Evolutionary conservation across 2,329 filamentous ascomycete species (phyloP).

Genomic region (Phyllosticta capitalensis): DNA sequence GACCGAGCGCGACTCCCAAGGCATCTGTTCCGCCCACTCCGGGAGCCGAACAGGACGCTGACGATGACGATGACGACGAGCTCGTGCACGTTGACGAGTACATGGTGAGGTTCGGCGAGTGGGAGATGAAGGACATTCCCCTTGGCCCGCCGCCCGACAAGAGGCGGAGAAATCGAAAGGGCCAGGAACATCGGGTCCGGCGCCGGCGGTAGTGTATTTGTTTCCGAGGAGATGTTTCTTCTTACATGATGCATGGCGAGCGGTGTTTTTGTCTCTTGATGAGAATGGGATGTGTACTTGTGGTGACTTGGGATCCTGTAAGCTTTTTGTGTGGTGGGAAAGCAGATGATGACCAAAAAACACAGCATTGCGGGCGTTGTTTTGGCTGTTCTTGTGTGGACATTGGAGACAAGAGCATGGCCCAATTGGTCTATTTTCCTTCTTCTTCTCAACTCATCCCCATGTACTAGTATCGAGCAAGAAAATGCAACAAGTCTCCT

Average conservation of each 20-base stretch:
- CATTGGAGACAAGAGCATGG: background rate
- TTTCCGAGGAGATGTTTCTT: background rate
- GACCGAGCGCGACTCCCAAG: slow-evolving; percentile 16
- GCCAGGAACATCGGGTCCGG: slow-evolving; percentile 9
- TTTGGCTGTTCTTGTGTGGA: background rate
- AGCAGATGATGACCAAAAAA: background rate
- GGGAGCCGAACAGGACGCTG: background rate
- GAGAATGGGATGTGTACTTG: background rate
- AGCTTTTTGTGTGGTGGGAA: background rate
- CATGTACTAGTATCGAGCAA: background rate
- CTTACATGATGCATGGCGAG: background rate
- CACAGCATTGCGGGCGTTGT: background rate
- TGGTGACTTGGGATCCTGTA: background rate
- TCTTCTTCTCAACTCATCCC: background rate
- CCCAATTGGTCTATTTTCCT: background rate
- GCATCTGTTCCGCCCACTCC: slow-evolving; percentile 10
- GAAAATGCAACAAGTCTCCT: background rate
- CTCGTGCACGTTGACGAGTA: slow-evolving; percentile 8
- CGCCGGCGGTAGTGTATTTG: background rate
- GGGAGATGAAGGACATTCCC: slow-evolving; percentile 10
- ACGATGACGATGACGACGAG: background rate
- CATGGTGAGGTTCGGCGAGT: slow-evolving; percentile 8
- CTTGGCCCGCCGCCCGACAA: slow-evolving; percentile 8
- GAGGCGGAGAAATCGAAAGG: slow-evolving; percentile 6
- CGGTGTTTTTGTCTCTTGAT: background rate